These are phyloP conservation scores for Candida vartiovaarae DNA, from an alignment of 805 yeast genomes.

Conservation along the genomic window DNA sequence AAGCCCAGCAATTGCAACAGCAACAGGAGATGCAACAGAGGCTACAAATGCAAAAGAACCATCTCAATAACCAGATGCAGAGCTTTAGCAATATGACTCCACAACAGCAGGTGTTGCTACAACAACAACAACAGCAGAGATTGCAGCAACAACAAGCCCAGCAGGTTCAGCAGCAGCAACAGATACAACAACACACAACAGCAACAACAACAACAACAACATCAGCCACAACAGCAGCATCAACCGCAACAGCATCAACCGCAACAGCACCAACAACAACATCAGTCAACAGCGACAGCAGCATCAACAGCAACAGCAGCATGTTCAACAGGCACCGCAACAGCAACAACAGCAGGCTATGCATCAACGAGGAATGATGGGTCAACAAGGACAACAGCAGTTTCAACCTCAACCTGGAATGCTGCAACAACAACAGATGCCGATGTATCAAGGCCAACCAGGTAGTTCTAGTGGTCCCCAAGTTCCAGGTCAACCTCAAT, in stretches of 20 bases:
- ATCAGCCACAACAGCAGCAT: slow-evolving; percentile 9
- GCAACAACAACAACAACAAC: slow-evolving; percentile 10
- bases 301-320: slow-evolving; percentile 8
- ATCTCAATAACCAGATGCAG: slow-evolving; percentile 16
- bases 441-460: not conserved
- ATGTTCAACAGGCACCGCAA: not conserved
- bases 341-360: slow-evolving; percentile 5
- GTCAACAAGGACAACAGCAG: slow-evolving; percentile 10
- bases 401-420: slow-evolving; percentile 9
- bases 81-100: slow-evolving; percentile 11
- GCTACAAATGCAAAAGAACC: slow-evolving; percentile 20
- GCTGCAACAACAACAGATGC: slow-evolving; percentile 4
- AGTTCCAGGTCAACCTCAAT: not conserved
- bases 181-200: slow-evolving; percentile 5
- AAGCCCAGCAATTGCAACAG: slow-evolving; percentile 7
- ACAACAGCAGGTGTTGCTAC: slow-evolving; percentile 16
- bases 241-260: slow-evolving; percentile 6
- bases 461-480: not conserved
- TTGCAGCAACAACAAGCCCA: slow-evolving; percentile 10
- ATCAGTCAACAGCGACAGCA: slow-evolving; percentile 10
- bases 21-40: slow-evolving; percentile 17
- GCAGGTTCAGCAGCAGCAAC: slow-evolving; percentile 10
- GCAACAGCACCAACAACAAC: slow-evolving; percentile 13
- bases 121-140: slow-evolving; percentile 8
- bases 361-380: slow-evolving; percentile 9